Base-by-base conservation (phyloP, 2,329 filamentous ascomycete genomes). In the Colletotrichum euphorbiae region DNA sequence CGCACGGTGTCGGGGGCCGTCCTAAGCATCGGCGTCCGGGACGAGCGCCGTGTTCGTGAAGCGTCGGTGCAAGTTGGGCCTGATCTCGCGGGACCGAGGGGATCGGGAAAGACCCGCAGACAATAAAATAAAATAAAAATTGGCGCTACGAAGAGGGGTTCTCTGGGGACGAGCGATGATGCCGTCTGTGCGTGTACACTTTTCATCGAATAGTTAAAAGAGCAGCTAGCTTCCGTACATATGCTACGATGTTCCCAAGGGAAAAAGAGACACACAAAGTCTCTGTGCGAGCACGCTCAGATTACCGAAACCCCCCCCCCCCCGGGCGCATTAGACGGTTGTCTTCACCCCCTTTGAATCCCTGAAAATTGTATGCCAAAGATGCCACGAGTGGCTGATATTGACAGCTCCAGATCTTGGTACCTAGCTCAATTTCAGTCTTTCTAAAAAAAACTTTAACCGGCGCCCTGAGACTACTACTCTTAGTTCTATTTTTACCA, bases 401-500 rank as follows among this genome's bases (percentile, higher is more conserved):
- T 28, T 58, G 52, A 67, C 60, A 58, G 28, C 55, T 54, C 54
- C 33, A 57, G 19, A 58, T 64, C 52, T 31, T 42, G 60, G 6
- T 28, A 28, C 6, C 28, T 21, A 33, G 65, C 21, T 51, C 52
- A 33, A 54, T 52, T 45, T 12, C 50, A 45, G 52, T 58, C 60
- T 48, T 24, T 28, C 24, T 6, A 8, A 24, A 24, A 24, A 17
- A 45, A 61, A 60, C 56, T 61, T 28, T 54, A 61, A 65, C 40
- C 36, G 46, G 21, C 31, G 60, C 54, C 38, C 60, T 59, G 31
- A 63, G 52, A 52, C 59, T 33, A 33, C n/a, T 15, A 33, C 12
- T 15, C 13, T 8, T 28, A 28, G 6, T 28, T 3, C 28, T 8
- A 28, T 28, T 7, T n/a, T n/a, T n/a, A 28, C 28, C 28, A 28